These are phyloP conservation scores for Kazachstania sp. DNA, from an alignment of 1,139 yeast genomes.

Conservation along the genomic window DNA sequence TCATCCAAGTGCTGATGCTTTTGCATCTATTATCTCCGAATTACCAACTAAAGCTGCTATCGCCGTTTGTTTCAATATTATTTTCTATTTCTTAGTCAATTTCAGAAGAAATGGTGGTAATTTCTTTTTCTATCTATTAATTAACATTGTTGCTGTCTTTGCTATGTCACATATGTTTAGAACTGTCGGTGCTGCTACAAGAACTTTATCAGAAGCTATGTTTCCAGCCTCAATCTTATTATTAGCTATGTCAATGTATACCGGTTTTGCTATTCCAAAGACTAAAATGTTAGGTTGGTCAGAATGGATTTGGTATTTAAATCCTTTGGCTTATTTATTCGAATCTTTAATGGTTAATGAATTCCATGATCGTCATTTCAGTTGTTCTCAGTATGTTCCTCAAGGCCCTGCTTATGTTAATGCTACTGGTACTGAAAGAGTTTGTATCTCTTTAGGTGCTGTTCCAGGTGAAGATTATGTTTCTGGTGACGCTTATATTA, in stretches of 20 bases:
- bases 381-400: conserved; percentile 46
- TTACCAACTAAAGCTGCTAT: conserved; percentile 53
- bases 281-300: conserved; percentile 69
- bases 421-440: conserved; percentile 35
- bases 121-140: conserved; percentile 58
- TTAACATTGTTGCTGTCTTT: conserved; percentile 47
- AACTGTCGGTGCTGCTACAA: conserved; percentile 57
- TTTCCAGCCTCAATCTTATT: conserved; percentile 61
- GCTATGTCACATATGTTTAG: conserved; percentile 61
- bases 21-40: conserved; percentile 61
- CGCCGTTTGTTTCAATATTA: conserved; percentile 50
- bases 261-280: conserved; percentile 70
- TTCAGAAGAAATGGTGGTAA: conserved; percentile 58
- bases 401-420: conserved; percentile 40
- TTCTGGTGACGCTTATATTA: conserved; percentile 50
- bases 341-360: conserved; percentile 57
- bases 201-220: conserved; percentile 58
- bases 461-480: conserved; percentile 47
- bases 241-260: conserved; percentile 54
- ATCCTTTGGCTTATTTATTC: conserved; percentile 63
- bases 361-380: conserved; percentile 36
- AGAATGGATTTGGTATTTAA: conserved; percentile 66
- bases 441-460: conserved; percentile 62
- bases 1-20: conserved; percentile 71
- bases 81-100: conserved; percentile 59